Percentiles rank a stretch among this genome's conserved stretches.
Evolutionary conservation across 768 basidiomycete genomes (phyloP).

Genomic region (Termitomyces sp.): DNA sequence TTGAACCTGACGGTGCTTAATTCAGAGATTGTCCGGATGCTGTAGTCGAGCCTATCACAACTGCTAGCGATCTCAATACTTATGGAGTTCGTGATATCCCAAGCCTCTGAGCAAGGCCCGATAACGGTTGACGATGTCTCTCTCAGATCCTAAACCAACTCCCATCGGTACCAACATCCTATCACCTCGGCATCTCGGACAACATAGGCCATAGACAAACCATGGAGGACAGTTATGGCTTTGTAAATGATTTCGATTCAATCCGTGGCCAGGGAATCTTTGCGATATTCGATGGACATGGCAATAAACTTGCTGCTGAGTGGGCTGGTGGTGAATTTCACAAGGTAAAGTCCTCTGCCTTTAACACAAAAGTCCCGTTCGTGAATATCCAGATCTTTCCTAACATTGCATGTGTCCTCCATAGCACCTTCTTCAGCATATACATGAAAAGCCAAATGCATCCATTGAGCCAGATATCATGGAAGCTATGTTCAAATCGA

Average conservation of each 20-base stretch:
- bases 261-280: constrained; percentile 13
- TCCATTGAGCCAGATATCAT: constrained; percentile 7
- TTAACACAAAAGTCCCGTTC: background rate
- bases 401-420: background rate
- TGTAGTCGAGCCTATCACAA: constrained; percentile 8
- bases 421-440: constrained; percentile 10
- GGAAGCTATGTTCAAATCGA: constrained; percentile 8
- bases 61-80: constrained; percentile 4
- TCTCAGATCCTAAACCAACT: constrained; percentile 10
- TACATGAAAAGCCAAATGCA: constrained; percentile 8
- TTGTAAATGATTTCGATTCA: constrained; percentile 10
- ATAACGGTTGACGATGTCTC: background rate
- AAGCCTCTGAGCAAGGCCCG: background rate
- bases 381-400: background rate
- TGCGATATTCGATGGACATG: constrained; percentile 13
- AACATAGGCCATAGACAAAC: constrained; percentile 4
- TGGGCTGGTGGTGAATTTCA: constrained; percentile 14
- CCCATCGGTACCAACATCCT: constrained; percentile 4
- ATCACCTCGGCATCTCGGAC: constrained; percentile 8
- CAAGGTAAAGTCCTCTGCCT: constrained; percentile 5
- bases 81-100: constrained; percentile 7
- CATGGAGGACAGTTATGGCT: constrained; percentile 15
- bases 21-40: constrained; percentile 3
- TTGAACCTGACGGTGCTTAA: background rate
- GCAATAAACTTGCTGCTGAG: constrained; percentile 13